These are phyloP conservation scores for Neurospora sp. DNA, from an alignment of 495 filamentous ascomycete species.

Conservation along the genomic window DNA sequence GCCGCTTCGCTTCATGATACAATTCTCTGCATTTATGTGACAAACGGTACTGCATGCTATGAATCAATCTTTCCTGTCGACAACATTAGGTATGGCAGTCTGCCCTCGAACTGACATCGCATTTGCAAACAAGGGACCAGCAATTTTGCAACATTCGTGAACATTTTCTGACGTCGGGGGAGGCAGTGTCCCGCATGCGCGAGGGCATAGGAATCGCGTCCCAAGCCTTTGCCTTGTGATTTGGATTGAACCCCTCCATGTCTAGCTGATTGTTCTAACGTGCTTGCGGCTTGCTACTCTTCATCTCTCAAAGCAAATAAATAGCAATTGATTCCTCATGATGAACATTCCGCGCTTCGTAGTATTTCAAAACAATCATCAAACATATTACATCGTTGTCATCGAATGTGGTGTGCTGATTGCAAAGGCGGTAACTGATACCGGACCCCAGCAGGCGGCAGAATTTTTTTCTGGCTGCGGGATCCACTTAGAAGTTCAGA, in stretches of 20 bases:
- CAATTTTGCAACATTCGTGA: neutral
- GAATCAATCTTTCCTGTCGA: neutral
- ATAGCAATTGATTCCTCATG: neutral
- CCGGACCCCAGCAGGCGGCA: neutral
- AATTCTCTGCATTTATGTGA: neutral
- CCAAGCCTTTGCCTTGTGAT: neutral
- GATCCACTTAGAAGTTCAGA: neutral
- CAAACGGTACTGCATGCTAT: neutral
- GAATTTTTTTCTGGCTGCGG: neutral
- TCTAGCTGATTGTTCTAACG: neutral
- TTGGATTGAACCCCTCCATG: neutral
- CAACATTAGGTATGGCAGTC: neutral
- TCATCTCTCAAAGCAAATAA: neutral
- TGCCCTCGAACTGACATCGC: conserved; percentile 10
- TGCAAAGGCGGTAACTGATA: conserved; percentile 1
- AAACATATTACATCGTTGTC: neutral
- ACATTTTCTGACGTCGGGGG: neutral
- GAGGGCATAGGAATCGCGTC: neutral
- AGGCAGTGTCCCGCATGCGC: neutral
- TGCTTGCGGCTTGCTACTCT: neutral
- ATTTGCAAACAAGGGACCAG: neutral
- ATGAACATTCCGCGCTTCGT: neutral
- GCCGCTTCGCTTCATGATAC: neutral
- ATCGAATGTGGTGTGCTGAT: neutral
- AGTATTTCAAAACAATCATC: neutral